Evolutionary conservation across 768 basidiomycete genomes (phyloP).

Genomic region (Leccinum obscurum): DNA sequence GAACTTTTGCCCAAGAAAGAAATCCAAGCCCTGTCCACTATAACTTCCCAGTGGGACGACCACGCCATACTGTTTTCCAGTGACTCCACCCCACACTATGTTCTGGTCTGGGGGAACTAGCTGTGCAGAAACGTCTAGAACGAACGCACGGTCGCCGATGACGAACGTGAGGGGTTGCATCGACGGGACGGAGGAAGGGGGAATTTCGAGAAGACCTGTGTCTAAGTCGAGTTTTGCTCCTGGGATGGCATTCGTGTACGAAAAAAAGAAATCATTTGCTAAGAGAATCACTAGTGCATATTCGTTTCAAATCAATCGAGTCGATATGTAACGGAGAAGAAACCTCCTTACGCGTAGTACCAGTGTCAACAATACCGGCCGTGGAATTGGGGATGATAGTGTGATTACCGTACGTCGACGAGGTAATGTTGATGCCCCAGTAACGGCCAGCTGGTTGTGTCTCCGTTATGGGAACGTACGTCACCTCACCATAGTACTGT

Average conservation of each 20-base stretch:
- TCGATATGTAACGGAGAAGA: background rate
- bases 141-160: background rate
- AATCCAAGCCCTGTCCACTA: background rate
- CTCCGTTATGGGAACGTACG: conserved; percentile 27
- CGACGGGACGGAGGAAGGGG: conserved; percentile 6
- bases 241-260: conserved; percentile 14
- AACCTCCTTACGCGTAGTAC: background rate
- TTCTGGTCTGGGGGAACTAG: background rate
- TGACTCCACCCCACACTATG: background rate
- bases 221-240: conserved; percentile 4
- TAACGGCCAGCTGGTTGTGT: conserved; percentile 24
- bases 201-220: conserved; percentile 14
- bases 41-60: background rate
- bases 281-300: conserved; percentile 8
- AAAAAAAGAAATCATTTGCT: conserved; percentile 13
- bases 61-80: background rate
- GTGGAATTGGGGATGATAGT: conserved; percentile 12
- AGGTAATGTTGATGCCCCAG: conserved; percentile 34
- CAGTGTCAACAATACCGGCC: background rate
- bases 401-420: conserved; percentile 13
- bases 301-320: background rate
- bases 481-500: conserved; percentile 25
- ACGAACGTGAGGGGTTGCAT: conserved; percentile 14
- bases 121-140: background rate
- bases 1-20: background rate